Conservation (phyloP, 768 basidiomycete species). For the Agaricus sinodeliciosus region DNA sequence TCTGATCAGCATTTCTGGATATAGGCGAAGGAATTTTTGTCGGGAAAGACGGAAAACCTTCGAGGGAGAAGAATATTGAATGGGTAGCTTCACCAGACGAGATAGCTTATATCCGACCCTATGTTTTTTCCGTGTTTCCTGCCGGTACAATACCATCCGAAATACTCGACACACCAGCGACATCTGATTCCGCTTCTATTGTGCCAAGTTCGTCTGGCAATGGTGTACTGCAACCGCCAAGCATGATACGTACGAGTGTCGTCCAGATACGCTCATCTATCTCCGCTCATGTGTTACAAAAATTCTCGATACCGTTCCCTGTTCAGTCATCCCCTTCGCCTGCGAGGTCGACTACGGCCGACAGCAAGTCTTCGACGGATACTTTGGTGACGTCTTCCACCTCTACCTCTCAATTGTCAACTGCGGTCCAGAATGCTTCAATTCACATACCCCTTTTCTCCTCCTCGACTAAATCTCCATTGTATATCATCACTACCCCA, state of each 20-base stretch:
- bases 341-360: background rate
- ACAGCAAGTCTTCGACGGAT: constrained; percentile 19
- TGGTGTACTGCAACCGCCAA: constrained; percentile 21
- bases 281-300: constrained; percentile 55
- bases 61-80: constrained; percentile 43
- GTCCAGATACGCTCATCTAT: constrained; percentile 69
- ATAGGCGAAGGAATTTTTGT: constrained; percentile 67
- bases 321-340: constrained; percentile 23
- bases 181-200: background rate
- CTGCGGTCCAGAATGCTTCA: constrained; percentile 31
- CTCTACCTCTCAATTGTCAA: constrained; percentile 11
- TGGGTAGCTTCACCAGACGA: constrained; percentile 86
- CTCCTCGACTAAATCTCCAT: constrained; percentile 41
- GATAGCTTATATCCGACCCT: constrained; percentile 74
- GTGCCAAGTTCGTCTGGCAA: constrained; percentile 3
- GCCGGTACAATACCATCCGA: constrained; percentile 46
- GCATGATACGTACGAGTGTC: constrained; percentile 48
- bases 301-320: constrained; percentile 47
- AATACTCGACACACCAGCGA: constrained; percentile 17
- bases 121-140: constrained; percentile 70
- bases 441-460: constrained; percentile 63
- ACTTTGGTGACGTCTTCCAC: constrained; percentile 19
- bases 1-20: background rate
- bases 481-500: constrained; percentile 68
- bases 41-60: constrained; percentile 49